phyloP scores from a whole-genome alignment of 257 asterid genomes.

The Handroanthus guayacan region DNA sequence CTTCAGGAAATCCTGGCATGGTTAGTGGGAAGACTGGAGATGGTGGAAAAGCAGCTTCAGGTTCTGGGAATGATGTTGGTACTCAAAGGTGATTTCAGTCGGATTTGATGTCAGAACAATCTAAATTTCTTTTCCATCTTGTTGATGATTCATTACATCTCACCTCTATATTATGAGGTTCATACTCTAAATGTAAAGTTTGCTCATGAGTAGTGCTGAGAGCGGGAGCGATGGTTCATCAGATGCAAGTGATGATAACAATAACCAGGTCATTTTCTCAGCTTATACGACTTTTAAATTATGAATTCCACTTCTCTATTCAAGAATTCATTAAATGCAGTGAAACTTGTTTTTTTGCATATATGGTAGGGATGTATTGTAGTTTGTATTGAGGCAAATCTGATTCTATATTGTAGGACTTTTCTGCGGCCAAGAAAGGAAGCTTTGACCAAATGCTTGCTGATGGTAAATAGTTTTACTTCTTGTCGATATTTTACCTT shows the following conservation, averaged over 20 bases:
- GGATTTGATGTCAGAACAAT: slow-evolving; percentile 23
- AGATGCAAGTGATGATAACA: slow-evolving; percentile 82
- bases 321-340: slow-evolving; percentile 3
- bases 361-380: slow-evolving; percentile 9
- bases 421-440: slow-evolving; percentile 76
- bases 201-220: slow-evolving; percentile 72
- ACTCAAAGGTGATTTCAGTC: slow-evolving; percentile 72
- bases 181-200: slow-evolving; percentile 39
- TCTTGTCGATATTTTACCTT: slow-evolving; percentile 23
- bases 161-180: slow-evolving; percentile 16
- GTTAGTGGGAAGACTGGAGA: slow-evolving; percentile 60
- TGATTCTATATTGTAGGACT: slow-evolving; percentile 57
- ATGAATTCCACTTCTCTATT: slow-evolving; percentile 8
- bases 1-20: slow-evolving; percentile 55
- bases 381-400: slow-evolving; percentile 33
- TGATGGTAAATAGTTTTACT: slow-evolving; percentile 62
- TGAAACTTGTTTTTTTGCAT: slow-evolving; percentile 1
- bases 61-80: slow-evolving; percentile 87
- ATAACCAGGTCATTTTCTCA: slow-evolving; percentile 57
- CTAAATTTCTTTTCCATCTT: background rate
- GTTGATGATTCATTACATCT: slow-evolving; percentile 15
- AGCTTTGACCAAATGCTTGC: slow-evolving; percentile 97
- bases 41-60: slow-evolving; percentile 73
- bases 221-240: slow-evolving; percentile 90
- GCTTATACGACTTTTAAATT: background rate